phyloP scores from a whole-genome alignment of 306 rosid species.

The Inga oerstediana region DNA sequence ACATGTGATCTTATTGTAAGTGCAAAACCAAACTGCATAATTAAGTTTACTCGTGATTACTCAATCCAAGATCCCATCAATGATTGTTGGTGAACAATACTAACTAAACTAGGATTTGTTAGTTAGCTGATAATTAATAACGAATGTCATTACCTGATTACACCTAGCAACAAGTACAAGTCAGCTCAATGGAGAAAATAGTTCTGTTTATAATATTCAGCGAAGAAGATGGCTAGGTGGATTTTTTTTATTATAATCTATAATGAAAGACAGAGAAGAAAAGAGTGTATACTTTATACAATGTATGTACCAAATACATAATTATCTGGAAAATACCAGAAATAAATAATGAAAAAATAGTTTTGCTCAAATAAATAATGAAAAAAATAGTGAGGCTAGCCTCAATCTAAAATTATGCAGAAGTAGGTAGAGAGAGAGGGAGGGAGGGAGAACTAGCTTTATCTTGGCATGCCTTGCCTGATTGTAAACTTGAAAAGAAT shows the following conservation, averaged over 20 bases:
- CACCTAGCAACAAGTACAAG: neutral
- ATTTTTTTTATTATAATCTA: neutral
- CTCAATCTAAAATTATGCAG: neutral
- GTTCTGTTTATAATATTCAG: neutral
- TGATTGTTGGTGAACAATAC: neutral
- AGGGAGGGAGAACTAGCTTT: neutral
- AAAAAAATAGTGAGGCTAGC: neutral
- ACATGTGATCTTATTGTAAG: neutral
- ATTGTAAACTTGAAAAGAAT: constrained; percentile 24
- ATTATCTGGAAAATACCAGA: neutral
- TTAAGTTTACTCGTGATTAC: neutral
- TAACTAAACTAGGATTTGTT: neutral
- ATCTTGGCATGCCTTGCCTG: neutral
- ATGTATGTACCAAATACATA: neutral
- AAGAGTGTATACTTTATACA: neutral
- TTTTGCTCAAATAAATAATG: neutral
- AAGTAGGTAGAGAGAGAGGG: neutral
- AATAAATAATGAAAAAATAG: neutral
- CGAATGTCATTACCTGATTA: neutral
- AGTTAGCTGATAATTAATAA: neutral
- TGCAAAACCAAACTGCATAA: neutral
- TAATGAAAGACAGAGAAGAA: neutral
- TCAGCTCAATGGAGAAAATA: neutral
- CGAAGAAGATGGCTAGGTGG: neutral
- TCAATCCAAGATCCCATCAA: neutral